These are phyloP conservation scores for Venturia nashicola DNA, from an alignment of 2,329 filamentous ascomycete genomes.

Conservation along the genomic window DNA sequence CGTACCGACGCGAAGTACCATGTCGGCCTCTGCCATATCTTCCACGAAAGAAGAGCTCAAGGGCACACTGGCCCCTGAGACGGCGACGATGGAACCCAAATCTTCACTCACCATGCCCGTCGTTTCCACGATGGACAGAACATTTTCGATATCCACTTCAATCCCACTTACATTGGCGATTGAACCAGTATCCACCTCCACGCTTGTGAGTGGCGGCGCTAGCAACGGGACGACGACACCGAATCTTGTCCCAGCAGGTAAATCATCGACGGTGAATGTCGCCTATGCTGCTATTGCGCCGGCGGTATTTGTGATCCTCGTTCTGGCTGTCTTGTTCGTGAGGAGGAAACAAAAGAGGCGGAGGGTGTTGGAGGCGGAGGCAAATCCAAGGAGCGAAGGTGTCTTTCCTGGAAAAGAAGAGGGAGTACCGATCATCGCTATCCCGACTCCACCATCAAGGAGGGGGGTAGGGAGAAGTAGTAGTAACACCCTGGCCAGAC, in stretches of 20 bases:
- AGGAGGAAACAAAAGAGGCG: neutral
- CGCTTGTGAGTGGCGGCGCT: neutral
- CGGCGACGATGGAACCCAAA: neutral
- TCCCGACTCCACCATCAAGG: neutral
- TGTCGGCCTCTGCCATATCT: neutral
- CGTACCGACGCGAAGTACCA: neutral
- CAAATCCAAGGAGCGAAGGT: neutral
- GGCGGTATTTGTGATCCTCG: neutral
- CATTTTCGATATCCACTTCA: neutral
- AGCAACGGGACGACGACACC: neutral
- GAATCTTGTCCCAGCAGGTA: neutral
- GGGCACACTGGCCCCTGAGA: neutral
- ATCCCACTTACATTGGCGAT: neutral
- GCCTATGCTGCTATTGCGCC: neutral
- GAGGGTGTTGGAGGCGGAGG: neutral
- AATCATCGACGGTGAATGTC: neutral
- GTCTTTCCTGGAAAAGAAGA: neutral
- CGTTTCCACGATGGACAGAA: neutral
- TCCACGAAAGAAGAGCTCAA: neutral
- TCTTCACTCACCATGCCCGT: neutral
- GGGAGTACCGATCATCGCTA: neutral
- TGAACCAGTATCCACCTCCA: neutral
- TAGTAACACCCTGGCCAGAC: neutral
- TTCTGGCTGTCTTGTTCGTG: neutral
- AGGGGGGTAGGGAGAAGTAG: neutral